Evolutionary conservation across 345 rosid species (phyloP).

Genomic region (Geranium brycei): DNA sequence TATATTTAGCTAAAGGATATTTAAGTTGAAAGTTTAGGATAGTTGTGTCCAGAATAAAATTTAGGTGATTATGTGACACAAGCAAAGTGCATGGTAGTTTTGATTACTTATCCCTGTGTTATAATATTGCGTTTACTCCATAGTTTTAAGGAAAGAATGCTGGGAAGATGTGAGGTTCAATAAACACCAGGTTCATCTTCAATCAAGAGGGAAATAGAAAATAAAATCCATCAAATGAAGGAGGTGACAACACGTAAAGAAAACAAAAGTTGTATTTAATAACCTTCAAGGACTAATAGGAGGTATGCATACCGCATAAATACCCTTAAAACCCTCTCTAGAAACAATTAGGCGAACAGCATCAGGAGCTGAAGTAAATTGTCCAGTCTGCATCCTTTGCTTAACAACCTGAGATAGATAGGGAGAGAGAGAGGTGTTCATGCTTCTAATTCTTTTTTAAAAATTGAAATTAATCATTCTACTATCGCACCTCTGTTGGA

Average conservation of each 20-base stretch:
- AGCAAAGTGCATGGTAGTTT: too few relatives aligned
- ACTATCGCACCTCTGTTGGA: conserved; percentile 69
- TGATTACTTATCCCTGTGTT: too few relatives aligned
- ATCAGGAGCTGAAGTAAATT: conserved; percentile 66
- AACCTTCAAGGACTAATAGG: background rate
- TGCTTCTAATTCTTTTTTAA: too few relatives aligned
- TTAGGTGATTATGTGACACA: too few relatives aligned
- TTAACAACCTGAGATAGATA: conserved; percentile 56
- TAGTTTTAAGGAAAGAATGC: too few relatives aligned
- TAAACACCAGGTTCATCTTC: too few relatives aligned
- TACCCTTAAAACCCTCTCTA: conserved; percentile 72
- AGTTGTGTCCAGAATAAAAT: too few relatives aligned
- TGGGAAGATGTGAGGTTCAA: too few relatives aligned
- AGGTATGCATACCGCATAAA: conserved; percentile 60
- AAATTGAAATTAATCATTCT: background rate
- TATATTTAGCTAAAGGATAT: too few relatives aligned
- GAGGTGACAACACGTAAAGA: background rate
- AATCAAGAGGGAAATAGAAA: background rate
- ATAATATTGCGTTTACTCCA: too few relatives aligned
- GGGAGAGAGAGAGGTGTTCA: background rate
- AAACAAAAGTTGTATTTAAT: background rate
- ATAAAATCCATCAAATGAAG: background rate
- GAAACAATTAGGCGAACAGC: conserved; percentile 72
- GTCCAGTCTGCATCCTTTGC: conserved; percentile 93
- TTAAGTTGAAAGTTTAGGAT: too few relatives aligned